These are phyloP conservation scores for Leccinum obscurum DNA, from an alignment of 768 basidiomycete genomes.

Conservation along the genomic window DNA sequence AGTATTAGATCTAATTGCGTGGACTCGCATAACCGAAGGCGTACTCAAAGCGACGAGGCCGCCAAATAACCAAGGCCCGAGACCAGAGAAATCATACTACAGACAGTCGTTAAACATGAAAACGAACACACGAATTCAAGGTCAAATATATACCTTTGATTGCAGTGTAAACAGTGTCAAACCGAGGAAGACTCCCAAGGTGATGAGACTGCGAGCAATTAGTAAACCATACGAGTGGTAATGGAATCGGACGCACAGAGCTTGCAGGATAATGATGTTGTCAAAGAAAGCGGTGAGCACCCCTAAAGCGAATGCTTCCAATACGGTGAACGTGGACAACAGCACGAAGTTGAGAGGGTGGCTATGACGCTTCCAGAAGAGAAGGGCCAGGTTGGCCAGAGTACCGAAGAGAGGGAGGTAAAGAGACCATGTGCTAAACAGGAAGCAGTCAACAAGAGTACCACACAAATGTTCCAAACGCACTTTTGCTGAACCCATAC, in stretches of 20 bases:
- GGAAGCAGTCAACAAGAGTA: conserved; percentile 2
- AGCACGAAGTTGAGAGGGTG: conserved; percentile 87
- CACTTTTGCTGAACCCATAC: conserved; percentile 74
- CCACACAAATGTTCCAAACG: conserved; percentile 27
- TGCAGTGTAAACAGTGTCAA: conserved; percentile 94
- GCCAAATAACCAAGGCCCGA: conserved; percentile 89
- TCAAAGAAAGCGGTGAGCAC: conserved; percentile 76
- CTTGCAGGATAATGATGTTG: conserved; percentile 77
- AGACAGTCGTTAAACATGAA: conserved; percentile 1
- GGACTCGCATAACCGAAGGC: conserved; percentile 22
- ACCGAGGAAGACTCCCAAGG: conserved; percentile 89
- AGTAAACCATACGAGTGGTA: conserved; percentile 2
- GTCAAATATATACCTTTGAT: conserved; percentile 62
- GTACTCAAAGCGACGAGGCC: conserved; percentile 76
- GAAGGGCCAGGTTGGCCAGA: conserved; percentile 72
- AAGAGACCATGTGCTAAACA: conserved; percentile 69
- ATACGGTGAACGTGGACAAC: conserved; percentile 81
- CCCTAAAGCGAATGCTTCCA: conserved; percentile 93
- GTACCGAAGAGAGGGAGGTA: conserved; percentile 79
- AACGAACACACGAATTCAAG: background rate
- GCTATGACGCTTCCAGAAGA: conserved; percentile 92
- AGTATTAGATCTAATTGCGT: conserved; percentile 3
- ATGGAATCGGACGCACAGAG: conserved; percentile 53
- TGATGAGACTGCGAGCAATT: conserved; percentile 62
- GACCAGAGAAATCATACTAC: conserved; percentile 91